A percentile compares a stretch with the other conserved stretches of the same genome.
phyloP scores from a whole-genome alignment of 2,329 filamentous ascomycete species.

The Xylaria sp. region DNA sequence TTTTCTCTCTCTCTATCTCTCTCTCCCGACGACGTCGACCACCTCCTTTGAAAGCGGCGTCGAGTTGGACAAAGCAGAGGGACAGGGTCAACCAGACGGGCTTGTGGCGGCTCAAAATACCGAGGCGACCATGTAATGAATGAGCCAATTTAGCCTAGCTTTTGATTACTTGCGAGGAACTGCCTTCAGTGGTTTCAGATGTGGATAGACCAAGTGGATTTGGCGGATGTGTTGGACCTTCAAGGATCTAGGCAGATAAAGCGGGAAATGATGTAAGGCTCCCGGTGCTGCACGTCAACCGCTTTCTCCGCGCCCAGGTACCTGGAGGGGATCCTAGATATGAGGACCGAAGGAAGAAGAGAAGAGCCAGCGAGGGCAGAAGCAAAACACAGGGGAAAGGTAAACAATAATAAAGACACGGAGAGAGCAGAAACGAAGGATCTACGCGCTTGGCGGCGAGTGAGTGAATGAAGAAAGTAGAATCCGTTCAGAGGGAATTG shows the following conservation, averaged over 20 bases:
- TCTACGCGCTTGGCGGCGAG: slow-evolving; percentile 17
- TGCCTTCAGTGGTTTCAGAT: slow-evolving; percentile 35
- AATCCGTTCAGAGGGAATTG: slow-evolving; percentile 17
- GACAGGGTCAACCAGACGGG: no score
- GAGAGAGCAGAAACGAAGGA: no score
- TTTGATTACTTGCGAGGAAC: slow-evolving; percentile 9
- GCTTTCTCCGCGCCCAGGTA: neutral
- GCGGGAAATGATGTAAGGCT: slow-evolving; percentile 1
- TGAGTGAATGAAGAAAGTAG: slow-evolving; percentile 1
- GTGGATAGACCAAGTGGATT: slow-evolving; percentile 26
- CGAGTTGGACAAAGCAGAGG: slow-evolving; percentile 24
- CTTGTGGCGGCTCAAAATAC: slow-evolving; percentile 8
- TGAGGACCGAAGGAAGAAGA: neutral
- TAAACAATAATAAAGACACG: no score
- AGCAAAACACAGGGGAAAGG: neutral
- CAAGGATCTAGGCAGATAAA: slow-evolving; percentile 15
- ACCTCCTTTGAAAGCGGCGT: slow-evolving; percentile 21
- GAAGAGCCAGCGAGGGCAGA: neutral
- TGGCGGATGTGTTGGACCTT: neutral
- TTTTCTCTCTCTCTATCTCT: slow-evolving; percentile 19
- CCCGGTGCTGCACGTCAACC: neutral
- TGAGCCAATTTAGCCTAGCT: slow-evolving; percentile 16
- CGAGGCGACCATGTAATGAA: slow-evolving; percentile 15
- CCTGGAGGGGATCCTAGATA: slow-evolving; percentile 6
- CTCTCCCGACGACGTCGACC: slow-evolving; percentile 17